A percentile compares a stretch with the other conserved stretches of the same genome.
Conservation (phyloP, 108 stramenopile genomes). For the Nitzschia palea region DNA sequence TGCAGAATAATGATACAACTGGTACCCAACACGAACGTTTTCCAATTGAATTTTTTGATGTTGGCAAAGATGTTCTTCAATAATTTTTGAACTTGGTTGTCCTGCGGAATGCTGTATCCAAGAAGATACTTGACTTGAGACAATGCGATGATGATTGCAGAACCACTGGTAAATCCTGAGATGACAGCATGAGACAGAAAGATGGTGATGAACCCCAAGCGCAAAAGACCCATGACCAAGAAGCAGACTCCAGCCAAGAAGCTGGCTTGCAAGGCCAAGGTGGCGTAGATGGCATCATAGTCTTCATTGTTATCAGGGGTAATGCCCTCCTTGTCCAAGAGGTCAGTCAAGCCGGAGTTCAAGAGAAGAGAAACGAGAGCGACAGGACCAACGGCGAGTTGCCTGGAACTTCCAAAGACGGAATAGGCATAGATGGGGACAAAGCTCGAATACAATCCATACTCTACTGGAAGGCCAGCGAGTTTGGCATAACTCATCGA, state of each 20-base stretch:
- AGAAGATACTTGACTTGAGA: slow-evolving; percentile 84
- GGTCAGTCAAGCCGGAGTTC: slow-evolving; percentile 35
- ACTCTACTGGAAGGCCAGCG: slow-evolving; percentile 81
- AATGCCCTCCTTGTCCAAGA: slow-evolving; percentile 24
- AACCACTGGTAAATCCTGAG: slow-evolving; percentile 84
- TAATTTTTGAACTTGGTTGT: slow-evolving; percentile 38
- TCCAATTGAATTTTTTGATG: slow-evolving; percentile 56
- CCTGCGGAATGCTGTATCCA: slow-evolving; percentile 54
- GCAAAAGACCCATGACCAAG: slow-evolving; percentile 50
- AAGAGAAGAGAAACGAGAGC: slow-evolving; percentile 67
- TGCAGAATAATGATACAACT: slow-evolving; percentile 31
- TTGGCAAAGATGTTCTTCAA: slow-evolving; percentile 38
- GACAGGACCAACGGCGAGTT: slow-evolving; percentile 87
- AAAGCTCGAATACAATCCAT: slow-evolving; percentile 84
- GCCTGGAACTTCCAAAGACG: slow-evolving; percentile 75
- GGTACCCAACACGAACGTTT: slow-evolving; percentile 59
- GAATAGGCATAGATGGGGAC: slow-evolving; percentile 78
- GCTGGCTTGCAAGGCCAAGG: slow-evolving; percentile 45
- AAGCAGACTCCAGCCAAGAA: slow-evolving; percentile 61
- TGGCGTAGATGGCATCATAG: slow-evolving; percentile 38
- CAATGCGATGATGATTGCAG: slow-evolving; percentile 83
- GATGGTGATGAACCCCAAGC: slow-evolving; percentile 68
- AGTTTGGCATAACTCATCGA: slow-evolving; percentile 87
- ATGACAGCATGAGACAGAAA: slow-evolving; percentile 87
- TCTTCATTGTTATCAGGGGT: slow-evolving; percentile 16